A percentile compares a stretch with the other conserved stretches of the same genome.
Evolutionary conservation across 106 monocot species (phyloP).

Genomic region (Phalaenopsis aphrodite): DNA sequence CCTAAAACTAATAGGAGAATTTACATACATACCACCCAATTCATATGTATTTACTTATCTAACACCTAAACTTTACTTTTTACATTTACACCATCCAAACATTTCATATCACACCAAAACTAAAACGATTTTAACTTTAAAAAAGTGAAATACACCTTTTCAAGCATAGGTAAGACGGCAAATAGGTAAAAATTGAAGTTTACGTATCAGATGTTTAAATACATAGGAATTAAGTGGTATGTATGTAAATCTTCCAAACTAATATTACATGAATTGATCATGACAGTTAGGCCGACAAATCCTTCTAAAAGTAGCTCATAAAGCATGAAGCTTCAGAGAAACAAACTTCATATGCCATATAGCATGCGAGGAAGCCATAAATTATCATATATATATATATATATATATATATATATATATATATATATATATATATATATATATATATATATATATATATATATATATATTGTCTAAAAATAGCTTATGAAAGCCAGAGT

Average conservation of each 20-base stretch:
- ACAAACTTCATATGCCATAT: not conserved
- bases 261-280: not conserved
- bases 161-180: too few relatives aligned
- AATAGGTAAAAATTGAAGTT: too few relatives aligned
- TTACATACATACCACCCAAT: too few relatives aligned
- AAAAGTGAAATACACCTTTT: too few relatives aligned
- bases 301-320: not conserved
- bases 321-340: not conserved
- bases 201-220: too few relatives aligned
- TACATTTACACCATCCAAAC: too few relatives aligned
- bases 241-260: too few relatives aligned
- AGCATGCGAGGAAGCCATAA: not conserved
- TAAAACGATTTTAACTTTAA: too few relatives aligned
- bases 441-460: constrained; percentile 1
- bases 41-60: too few relatives aligned
- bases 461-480: not conserved
- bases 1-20: not conserved
- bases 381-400: not conserved
- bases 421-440: not conserved
- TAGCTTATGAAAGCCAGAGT: not conserved
- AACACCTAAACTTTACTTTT: too few relatives aligned
- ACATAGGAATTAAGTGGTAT: too few relatives aligned
- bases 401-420: not conserved
- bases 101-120: too few relatives aligned
- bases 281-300: not conserved